Percentiles rank a stretch among this genome's conserved stretches.
Evolutionary conservation across 1,284 basidiomycete species (phyloP).

Genomic region (Fereydounia khargensis): DNA sequence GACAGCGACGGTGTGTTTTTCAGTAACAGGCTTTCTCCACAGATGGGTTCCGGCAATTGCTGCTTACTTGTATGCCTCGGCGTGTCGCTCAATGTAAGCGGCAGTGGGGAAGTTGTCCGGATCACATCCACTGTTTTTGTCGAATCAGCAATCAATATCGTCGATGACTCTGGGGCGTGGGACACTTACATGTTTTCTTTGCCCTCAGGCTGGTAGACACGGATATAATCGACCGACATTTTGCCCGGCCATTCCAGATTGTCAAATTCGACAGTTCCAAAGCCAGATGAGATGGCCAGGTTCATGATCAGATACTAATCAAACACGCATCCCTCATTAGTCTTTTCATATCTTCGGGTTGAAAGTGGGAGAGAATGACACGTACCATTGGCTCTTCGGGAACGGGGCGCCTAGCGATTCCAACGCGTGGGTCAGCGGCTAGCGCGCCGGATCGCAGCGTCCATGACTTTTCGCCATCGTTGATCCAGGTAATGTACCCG

Average conservation of each 20-base stretch:
- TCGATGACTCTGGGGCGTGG: too few species aligned
- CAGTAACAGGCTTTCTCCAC: too few species aligned
- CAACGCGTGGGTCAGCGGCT: constrained; percentile 63
- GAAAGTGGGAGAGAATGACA: not conserved
- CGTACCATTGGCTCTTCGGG: constrained; percentile 38
- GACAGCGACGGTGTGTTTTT: too few species aligned
- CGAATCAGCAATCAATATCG: too few species aligned
- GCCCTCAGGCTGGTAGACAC: constrained; percentile 39
- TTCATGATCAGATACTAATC: constrained; percentile 54
- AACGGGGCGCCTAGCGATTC: constrained; percentile 24
- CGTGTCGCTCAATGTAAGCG: constrained; percentile 61
- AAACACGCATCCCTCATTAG: not conserved
- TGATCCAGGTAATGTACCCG: constrained; percentile 67
- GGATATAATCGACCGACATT: constrained; percentile 40
- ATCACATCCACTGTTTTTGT: constrained; percentile 45
- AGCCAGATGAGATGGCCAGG: constrained; percentile 32
- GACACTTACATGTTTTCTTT: constrained; percentile 31
- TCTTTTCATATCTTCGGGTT: not conserved
- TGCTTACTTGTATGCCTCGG: constrained; percentile 38
- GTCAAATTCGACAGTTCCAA: constrained; percentile 28
- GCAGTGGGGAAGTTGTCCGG: constrained; percentile 62
- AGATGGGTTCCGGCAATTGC: too few species aligned
- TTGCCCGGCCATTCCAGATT: constrained; percentile 26
- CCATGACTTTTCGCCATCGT: constrained; percentile 28
- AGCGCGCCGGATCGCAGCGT: constrained; percentile 69